phyloP scores from a whole-genome alignment of 1,284 basidiomycete genomes.

The Chalciporus sp. region DNA sequence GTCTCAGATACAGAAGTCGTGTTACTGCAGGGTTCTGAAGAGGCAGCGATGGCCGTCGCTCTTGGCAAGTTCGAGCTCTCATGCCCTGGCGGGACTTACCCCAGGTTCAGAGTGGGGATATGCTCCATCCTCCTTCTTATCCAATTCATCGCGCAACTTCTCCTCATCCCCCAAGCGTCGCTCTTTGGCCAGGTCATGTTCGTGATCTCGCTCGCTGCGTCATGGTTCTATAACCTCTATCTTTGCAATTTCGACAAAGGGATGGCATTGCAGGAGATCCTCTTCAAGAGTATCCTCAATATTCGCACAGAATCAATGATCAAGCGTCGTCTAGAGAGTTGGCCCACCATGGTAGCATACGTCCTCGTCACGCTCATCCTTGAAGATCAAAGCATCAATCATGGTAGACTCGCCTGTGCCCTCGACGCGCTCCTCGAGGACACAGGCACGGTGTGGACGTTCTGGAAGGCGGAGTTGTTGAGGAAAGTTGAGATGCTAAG shows the following conservation, averaged over 20 bases:
- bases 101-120: background rate
- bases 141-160: background rate
- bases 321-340: slow-evolving; percentile 1
- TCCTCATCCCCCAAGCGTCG: background rate
- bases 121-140: background rate
- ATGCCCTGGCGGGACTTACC: background rate
- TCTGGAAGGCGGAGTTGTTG: slow-evolving; percentile 6
- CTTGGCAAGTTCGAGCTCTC: background rate
- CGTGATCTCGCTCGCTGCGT: background rate
- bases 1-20: background rate
- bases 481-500: background rate
- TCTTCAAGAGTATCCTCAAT: background rate
- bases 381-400: slow-evolving; percentile 5
- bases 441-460: slow-evolving; percentile 3
- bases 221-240: background rate
- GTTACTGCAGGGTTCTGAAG: background rate
- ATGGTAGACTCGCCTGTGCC: background rate
- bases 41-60: background rate
- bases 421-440: slow-evolving; percentile 10
- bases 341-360: slow-evolving; percentile 14
- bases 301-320: background rate
- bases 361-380: slow-evolving; percentile 10
- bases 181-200: background rate
- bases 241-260: background rate
- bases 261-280: background rate